Conservation (phyloP, 2,329 filamentous ascomycete species). For the Thielaviopsis euricoi region DNA sequence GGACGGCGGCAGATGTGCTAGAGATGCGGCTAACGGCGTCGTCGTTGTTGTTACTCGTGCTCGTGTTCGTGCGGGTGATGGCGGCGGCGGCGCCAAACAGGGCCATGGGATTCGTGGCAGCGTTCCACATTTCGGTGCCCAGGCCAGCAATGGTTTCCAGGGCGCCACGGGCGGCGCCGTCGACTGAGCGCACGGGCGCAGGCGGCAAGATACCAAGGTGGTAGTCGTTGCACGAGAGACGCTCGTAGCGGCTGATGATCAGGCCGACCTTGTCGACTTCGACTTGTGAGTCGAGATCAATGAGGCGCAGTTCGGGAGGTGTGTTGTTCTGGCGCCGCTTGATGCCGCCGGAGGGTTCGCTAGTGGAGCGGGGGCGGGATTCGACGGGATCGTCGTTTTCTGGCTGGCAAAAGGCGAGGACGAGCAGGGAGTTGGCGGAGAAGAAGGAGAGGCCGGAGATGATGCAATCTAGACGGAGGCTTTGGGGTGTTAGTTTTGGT, state of each 20-base stretch:
- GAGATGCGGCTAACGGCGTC: constrained; percentile 29
- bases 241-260: constrained; percentile 72
- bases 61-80: constrained; percentile 25
- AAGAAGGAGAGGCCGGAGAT: constrained; percentile 95
- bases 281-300: constrained; percentile 74
- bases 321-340: constrained; percentile 61
- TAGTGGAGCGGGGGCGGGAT: constrained; percentile 25
- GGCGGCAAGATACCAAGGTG: constrained; percentile 71
- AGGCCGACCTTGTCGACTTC: constrained; percentile 79
- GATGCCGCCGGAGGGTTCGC: constrained; percentile 47
- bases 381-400: constrained; percentile 49
- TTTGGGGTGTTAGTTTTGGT: constrained; percentile 22
- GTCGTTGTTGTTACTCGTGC: constrained; percentile 38
- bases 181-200: constrained; percentile 28
- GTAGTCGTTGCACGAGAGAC: constrained; percentile 76
- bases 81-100: constrained; percentile 77
- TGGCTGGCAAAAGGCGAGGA: constrained; percentile 75
- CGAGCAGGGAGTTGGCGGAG: constrained; percentile 76
- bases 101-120: constrained; percentile 68
- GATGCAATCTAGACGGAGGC: constrained; percentile 89
- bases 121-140: constrained; percentile 73
- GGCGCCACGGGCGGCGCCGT: constrained; percentile 42
- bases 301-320: constrained; percentile 76
- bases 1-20: too few species aligned
- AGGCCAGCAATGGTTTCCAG: constrained; percentile 60